phyloP scores from a whole-genome alignment of 768 basidiomycete genomes.

The Porphyrellus cyaneotinctus region DNA sequence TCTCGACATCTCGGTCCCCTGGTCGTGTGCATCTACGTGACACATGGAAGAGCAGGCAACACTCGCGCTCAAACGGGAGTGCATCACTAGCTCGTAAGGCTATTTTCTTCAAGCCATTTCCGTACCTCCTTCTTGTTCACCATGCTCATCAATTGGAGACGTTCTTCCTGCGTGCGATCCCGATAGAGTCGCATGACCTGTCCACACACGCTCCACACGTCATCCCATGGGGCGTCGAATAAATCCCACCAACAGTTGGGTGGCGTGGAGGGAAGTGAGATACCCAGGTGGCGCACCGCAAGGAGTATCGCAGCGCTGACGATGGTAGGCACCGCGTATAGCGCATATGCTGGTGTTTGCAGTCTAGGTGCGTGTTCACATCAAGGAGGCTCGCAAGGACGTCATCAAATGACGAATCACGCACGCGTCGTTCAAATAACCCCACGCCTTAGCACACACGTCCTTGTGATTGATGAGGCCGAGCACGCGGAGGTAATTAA shows the following conservation, averaged over 20 bases:
- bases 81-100: slow-evolving; percentile 7
- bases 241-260: slow-evolving; percentile 89
- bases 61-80: not conserved
- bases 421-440: slow-evolving; percentile 93
- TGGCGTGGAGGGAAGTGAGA: slow-evolving; percentile 68
- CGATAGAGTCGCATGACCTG: slow-evolving; percentile 79
- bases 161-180: slow-evolving; percentile 41
- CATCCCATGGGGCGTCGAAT: slow-evolving; percentile 89
- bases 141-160: slow-evolving; percentile 49
- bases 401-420: slow-evolving; percentile 36
- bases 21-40: not conserved
- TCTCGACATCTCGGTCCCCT: too few relatives aligned
- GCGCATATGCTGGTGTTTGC: slow-evolving; percentile 88
- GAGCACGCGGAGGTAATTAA: slow-evolving; percentile 90
- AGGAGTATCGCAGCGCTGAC: slow-evolving; percentile 89
- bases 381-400: not conserved
- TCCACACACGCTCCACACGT: slow-evolving; percentile 83
- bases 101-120: slow-evolving; percentile 71
- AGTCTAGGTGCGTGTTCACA: slow-evolving; percentile 47
- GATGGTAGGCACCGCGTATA: slow-evolving; percentile 86
- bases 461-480: slow-evolving; percentile 72
- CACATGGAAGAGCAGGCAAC: not conserved
- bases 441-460: slow-evolving; percentile 83
- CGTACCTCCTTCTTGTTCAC: slow-evolving; percentile 77
- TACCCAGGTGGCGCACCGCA: slow-evolving; percentile 62